Percentiles rank a stretch among this genome's conserved stretches.
Evolutionary conservation across 345 rosid species (phyloP).

Genomic region (Brassica juncea): DNA sequence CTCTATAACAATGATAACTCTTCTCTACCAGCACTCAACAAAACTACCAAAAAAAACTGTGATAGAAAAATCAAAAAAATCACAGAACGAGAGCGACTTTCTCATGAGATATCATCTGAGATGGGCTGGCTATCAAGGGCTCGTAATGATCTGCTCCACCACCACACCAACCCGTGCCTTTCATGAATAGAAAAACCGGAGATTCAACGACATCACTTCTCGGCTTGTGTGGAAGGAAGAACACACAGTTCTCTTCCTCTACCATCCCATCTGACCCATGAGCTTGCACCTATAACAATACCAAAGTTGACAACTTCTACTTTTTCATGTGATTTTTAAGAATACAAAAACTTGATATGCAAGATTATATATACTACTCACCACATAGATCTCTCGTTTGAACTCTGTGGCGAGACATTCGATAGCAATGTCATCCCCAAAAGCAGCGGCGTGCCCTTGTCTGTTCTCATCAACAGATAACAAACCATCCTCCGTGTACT

Average conservation of each 20-base stretch:
- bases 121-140: constrained; percentile 76
- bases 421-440: constrained; percentile 98
- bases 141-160: constrained; percentile 99
- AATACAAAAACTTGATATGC: neutral
- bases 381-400: constrained; percentile 91
- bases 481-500: constrained; percentile 91
- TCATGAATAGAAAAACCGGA: constrained; percentile 92
- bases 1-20: constrained; percentile 1
- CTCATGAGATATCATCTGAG: constrained; percentile 68
- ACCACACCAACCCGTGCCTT: constrained; percentile 99
- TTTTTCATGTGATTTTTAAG: neutral
- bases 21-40: constrained; percentile 14
- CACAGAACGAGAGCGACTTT: constrained; percentile 84
- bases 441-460: constrained; percentile 85
- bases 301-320: constrained; percentile 17
- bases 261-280: constrained; percentile 99
- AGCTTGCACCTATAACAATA: constrained; percentile 76
- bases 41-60: constrained; percentile 4
- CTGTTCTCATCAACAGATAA: constrained; percentile 86
- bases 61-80: constrained; percentile 34
- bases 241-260: constrained; percentile 90
- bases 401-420: constrained; percentile 97
- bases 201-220: constrained; percentile 74
- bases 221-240: constrained; percentile 95
- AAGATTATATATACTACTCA: constrained; percentile 31